These are phyloP conservation scores for Lasiodiplodia sp. DNA, from an alignment of 2,329 filamentous ascomycete species.

Conservation along the genomic window DNA sequence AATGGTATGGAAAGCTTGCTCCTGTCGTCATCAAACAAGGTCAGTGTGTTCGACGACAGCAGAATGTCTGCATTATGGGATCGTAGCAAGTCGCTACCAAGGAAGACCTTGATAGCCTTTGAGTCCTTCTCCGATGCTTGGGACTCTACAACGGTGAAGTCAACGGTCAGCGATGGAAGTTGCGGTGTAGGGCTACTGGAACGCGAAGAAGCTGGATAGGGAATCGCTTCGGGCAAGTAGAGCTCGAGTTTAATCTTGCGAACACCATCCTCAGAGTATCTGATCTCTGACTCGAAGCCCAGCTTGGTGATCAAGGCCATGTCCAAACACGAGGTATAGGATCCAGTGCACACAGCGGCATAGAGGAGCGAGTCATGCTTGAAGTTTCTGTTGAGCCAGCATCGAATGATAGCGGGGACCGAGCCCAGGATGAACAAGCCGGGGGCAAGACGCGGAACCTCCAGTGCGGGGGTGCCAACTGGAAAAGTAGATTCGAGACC, in stretches of 20 bases:
- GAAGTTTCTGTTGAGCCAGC: slow-evolving; percentile 91
- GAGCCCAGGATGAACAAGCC: slow-evolving; percentile 86
- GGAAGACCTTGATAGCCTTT: slow-evolving; percentile 80
- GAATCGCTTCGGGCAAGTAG: slow-evolving; percentile 89
- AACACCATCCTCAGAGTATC: slow-evolving; percentile 68
- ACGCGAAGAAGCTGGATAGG: slow-evolving; percentile 76
- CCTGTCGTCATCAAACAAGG: slow-evolving; percentile 83
- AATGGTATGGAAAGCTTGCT: slow-evolving; percentile 90
- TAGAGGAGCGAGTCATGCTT: slow-evolving; percentile 89
- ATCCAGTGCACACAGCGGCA: slow-evolving; percentile 90
- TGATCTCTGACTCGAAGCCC: slow-evolving; percentile 71
- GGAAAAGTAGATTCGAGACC: slow-evolving; percentile 79
- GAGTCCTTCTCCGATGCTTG: slow-evolving; percentile 57
- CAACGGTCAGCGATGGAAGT: slow-evolving; percentile 80
- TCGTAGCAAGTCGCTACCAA: slow-evolving; percentile 88
- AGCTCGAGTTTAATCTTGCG: slow-evolving; percentile 79
- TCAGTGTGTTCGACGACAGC: slow-evolving; percentile 90
- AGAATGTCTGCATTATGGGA: slow-evolving; percentile 88
- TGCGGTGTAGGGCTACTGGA: slow-evolving; percentile 77
- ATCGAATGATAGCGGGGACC: slow-evolving; percentile 92
- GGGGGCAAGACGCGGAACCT: slow-evolving; percentile 78
- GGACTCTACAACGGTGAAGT: slow-evolving; percentile 74
- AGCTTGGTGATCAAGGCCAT: slow-evolving; percentile 77
- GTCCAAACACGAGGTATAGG: slow-evolving; percentile 85
- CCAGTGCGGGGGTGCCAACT: slow-evolving; percentile 48